Evolutionary conservation across 352 stramenopile species (phyloP), one percentile per base, ranked within the genome.

Genomic region (Globisporangium solare): DNA sequence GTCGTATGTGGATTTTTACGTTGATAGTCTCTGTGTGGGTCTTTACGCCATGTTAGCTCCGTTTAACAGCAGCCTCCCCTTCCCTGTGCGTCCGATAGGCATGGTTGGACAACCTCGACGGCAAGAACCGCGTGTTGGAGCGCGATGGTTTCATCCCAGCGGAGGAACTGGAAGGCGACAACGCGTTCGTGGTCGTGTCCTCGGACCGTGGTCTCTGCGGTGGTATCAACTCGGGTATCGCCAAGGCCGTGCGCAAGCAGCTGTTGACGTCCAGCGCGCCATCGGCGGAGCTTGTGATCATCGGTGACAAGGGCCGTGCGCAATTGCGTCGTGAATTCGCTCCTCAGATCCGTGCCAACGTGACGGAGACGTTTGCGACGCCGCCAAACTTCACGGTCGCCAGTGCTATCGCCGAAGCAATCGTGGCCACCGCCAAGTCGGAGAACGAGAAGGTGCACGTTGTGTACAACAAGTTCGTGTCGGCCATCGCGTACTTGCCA

Each of bases 201-300:
- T 98, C 96, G 54, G 97, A 99, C 71, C 97, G 97, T 66, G 97
- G 97, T 73, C 93, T 99, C 46, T 99, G 97, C 78, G 97, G 97
- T 72, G 97, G 97, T 78, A 89, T 99, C 67, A 99, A 99, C 89
- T 97, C 89, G 49, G 97, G 92, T 74, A 94, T 99, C 54, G 86
- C 94, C 66, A 97, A 98, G 79, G 72, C 71, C 37, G 66, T 84
- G 51, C 94, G 88, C 74, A 86, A 76, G 68, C 86, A 93, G 65
- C 59, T 98, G n/a, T 64, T 76, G n/a, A n/a, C n/a, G 0, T 68
- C 90, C 40, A 53, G 83, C 6, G 70, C 68, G 37, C 67, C 91
- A 60, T 78, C 89, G 47, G 50, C 70, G 21, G 92, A 98, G 64
- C 68, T 99, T 52, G 94, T 98, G 50, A 67, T 99, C 24, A 89